Evolutionary conservation across 2,329 filamentous ascomycete species (phyloP).

Genomic region (Macrophomina tecta): DNA sequence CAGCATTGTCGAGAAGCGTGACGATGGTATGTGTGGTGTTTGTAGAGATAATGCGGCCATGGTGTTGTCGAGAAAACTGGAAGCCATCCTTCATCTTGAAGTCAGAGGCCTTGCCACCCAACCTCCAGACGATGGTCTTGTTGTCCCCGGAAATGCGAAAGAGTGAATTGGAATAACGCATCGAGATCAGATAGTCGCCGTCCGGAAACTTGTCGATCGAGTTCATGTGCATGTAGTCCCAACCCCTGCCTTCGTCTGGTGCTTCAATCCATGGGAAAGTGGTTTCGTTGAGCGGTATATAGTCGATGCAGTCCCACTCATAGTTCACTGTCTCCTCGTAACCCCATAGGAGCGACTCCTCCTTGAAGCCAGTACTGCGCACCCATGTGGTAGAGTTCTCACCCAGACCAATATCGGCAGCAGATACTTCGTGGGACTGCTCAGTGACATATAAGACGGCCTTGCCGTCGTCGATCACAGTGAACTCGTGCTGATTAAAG

Average conservation of each 20-base stretch:
- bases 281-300: conserved; percentile 50
- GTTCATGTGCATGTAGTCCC: conserved; percentile 51
- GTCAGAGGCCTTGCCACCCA: conserved; percentile 39
- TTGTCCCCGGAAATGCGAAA: conserved; percentile 36
- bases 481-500: conserved; percentile 61
- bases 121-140: conserved; percentile 40
- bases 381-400: conserved; percentile 47
- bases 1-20: conserved; percentile 62
- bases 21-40: conserved; percentile 56
- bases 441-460: conserved; percentile 50
- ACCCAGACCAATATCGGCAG: conserved; percentile 32
- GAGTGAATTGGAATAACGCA: conserved; percentile 36
- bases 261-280: conserved; percentile 12
- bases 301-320: conserved; percentile 64
- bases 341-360: conserved; percentile 52
- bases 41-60: conserved; percentile 41
- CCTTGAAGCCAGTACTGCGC: conserved; percentile 45
- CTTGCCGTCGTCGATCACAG: conserved; percentile 52
- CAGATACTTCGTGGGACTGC: conserved; percentile 29
- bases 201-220: conserved; percentile 47
- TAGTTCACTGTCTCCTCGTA: conserved; percentile 55
- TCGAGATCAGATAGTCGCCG: conserved; percentile 39
- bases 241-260: conserved; percentile 20
- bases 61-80: conserved; percentile 23
- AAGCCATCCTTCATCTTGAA: conserved; percentile 28